Evolutionary conservation across 2,329 filamentous ascomycete species (phyloP).

Genomic region (Falciphora oryzae): DNA sequence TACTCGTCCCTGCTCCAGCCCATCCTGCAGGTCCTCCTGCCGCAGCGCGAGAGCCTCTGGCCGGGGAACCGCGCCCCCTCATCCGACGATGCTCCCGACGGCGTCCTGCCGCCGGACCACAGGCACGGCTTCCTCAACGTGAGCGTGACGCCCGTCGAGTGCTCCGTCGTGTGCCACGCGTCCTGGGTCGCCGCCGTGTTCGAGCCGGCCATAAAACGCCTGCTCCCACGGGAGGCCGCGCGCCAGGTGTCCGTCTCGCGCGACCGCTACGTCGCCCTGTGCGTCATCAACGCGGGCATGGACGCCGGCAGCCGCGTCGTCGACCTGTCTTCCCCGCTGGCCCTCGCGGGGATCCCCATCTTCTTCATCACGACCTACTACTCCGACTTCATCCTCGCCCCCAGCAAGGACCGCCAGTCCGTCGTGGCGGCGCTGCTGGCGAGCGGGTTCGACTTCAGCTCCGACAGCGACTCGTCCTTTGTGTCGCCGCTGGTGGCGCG

Average conservation of each 20-base stretch:
- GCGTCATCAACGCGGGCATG: constrained; percentile 82
- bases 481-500: constrained; percentile 49
- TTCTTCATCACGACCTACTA: constrained; percentile 99
- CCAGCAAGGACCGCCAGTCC: constrained; percentile 63
- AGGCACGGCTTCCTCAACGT: constrained; percentile 86
- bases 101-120: constrained; percentile 42
- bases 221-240: constrained; percentile 46
- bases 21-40: constrained; percentile 78
- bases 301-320: constrained; percentile 88
- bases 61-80: constrained; percentile 19
- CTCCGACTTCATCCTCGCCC: constrained; percentile 92
- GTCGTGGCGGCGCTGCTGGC: constrained; percentile 73
- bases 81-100: constrained; percentile 17
- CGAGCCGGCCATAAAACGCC: constrained; percentile 58
- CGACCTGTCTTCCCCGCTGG: constrained; percentile 84
- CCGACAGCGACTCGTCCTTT: constrained; percentile 62
- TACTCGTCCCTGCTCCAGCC: constrained; percentile 77
- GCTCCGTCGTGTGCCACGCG: constrained; percentile 82
- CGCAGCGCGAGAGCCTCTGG: constrained; percentile 43
- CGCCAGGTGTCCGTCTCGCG: constrained; percentile 65
- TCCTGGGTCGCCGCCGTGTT: constrained; percentile 71
- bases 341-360: constrained; percentile 87
- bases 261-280: constrained; percentile 82
- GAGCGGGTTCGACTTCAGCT: constrained; percentile 79
- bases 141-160: constrained; percentile 86